phyloP scores from a whole-genome alignment of 345 rosid species.

The Citrus maxima region DNA sequence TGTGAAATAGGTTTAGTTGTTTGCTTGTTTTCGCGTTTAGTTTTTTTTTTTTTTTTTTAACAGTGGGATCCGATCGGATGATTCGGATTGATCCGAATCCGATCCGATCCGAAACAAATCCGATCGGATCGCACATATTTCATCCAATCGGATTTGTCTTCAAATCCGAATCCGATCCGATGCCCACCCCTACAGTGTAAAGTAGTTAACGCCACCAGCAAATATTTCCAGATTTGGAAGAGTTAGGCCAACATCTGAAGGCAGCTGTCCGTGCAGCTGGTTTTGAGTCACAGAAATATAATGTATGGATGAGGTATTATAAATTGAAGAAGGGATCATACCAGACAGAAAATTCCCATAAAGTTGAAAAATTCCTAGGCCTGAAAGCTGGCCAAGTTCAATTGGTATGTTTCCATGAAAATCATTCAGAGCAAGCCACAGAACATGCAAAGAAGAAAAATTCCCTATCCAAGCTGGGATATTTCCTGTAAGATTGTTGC shows the following conservation, averaged over 20 bases:
- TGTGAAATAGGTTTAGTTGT: too few species aligned
- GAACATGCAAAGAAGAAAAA: background rate
- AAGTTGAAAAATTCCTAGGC: background rate
- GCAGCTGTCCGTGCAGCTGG: slow-evolving; percentile 13
- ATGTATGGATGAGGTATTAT: slow-evolving; percentile 16
- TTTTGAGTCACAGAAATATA: slow-evolving; percentile 5
- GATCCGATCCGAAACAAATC: too few species aligned
- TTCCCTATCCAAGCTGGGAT: slow-evolving; percentile 24
- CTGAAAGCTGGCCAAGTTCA: background rate
- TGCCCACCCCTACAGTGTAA: too few species aligned
- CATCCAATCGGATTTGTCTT: too few species aligned
- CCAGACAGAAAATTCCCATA: slow-evolving; percentile 12
- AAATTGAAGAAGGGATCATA: slow-evolving; percentile 11
- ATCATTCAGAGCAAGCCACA: background rate
- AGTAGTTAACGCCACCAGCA: background rate
- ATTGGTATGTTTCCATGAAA: slow-evolving; percentile 17
- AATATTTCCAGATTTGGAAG: slow-evolving; percentile 17
- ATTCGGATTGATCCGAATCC: too few species aligned
- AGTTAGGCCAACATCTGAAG: slow-evolving; percentile 7
- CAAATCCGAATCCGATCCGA: too few species aligned
- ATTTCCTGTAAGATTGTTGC: slow-evolving; percentile 6
- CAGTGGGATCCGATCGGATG: too few species aligned
- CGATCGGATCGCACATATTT: too few species aligned
- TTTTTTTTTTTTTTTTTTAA: too few species aligned
- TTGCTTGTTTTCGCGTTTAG: too few species aligned